phyloP scores from a whole-genome alignment of 768 basidiomycete genomes.

The Lactarius psammicola region DNA sequence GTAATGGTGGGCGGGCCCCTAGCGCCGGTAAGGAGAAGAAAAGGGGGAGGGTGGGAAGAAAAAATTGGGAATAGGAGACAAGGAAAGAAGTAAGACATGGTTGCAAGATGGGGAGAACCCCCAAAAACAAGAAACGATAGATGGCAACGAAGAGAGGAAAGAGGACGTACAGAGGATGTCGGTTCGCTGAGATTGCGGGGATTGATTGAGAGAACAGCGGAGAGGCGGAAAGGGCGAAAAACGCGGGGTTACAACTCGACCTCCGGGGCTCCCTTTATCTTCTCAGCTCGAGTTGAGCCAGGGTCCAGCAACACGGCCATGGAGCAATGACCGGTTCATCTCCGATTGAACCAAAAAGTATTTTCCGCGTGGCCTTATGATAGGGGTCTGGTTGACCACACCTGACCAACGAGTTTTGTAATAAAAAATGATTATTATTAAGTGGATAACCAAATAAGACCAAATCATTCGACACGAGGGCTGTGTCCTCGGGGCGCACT shows the following conservation, averaged over 20 bases:
- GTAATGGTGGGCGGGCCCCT: conserved; percentile 9
- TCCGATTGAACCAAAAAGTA: conserved; percentile 13
- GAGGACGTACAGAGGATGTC: conserved; percentile 25
- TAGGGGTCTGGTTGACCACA: conserved; percentile 9
- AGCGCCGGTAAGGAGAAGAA: conserved; percentile 21
- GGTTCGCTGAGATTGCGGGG: conserved; percentile 30
- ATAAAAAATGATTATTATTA: not conserved
- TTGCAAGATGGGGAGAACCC: not conserved
- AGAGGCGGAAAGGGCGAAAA: conserved; percentile 29
- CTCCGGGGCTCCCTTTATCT: conserved; percentile 27
- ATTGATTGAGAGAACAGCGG: conserved; percentile 28
- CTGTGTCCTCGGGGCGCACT: conserved; percentile 5
- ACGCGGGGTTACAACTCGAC: conserved; percentile 30
- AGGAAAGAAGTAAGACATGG: not conserved
- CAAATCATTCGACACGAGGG: conserved; percentile 23
- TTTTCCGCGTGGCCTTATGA: conserved; percentile 8
- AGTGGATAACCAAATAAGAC: conserved; percentile 11
- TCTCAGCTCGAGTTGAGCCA: conserved; percentile 2
- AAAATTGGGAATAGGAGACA: not conserved
- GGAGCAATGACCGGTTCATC: not conserved
- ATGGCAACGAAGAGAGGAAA: conserved; percentile 2
- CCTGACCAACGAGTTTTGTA: not conserved
- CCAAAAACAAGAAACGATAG: conserved; percentile 1
- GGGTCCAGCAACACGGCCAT: not conserved
- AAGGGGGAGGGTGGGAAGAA: not conserved